phyloP scores from a whole-genome alignment of 1,139 yeast species.

The Candida sanyaensis region DNA sequence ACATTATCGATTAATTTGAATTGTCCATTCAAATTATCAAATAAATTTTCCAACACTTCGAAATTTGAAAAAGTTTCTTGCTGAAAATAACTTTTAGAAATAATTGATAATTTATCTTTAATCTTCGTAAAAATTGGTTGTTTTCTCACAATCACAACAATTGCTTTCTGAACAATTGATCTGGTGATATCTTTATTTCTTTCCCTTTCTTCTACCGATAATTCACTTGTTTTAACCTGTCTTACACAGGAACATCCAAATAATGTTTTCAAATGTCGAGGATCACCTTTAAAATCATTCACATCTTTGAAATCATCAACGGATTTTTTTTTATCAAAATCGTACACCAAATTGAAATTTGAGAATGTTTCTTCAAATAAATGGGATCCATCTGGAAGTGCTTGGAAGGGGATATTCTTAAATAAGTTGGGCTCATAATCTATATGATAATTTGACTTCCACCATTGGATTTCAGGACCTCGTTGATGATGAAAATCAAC shows the following conservation, averaged over 20 bases:
- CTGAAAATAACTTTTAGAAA: slow-evolving; percentile 81
- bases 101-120: slow-evolving; percentile 85
- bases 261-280: slow-evolving; percentile 62
- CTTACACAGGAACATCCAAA: slow-evolving; percentile 95
- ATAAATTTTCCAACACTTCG: slow-evolving; percentile 66
- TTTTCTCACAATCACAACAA: slow-evolving; percentile 76
- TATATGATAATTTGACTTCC: slow-evolving; percentile 67
- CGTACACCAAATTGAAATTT: slow-evolving; percentile 83
- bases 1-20: slow-evolving; percentile 30
- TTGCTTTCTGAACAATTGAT: slow-evolving; percentile 87
- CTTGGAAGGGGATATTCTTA: slow-evolving; percentile 93
- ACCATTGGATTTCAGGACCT: slow-evolving; percentile 95
- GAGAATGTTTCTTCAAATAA: slow-evolving; percentile 89
- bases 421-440: slow-evolving; percentile 53
- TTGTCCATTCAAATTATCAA: slow-evolving; percentile 61
- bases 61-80: slow-evolving; percentile 78
- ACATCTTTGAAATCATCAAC: slow-evolving; percentile 47
- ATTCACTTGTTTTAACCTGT: slow-evolving; percentile 68
- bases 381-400: slow-evolving; percentile 95
- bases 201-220: slow-evolving; percentile 47
- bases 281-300: slow-evolving; percentile 44
- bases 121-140: slow-evolving; percentile 88
- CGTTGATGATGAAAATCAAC: slow-evolving; percentile 93
- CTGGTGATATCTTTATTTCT: slow-evolving; percentile 73
- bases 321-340: slow-evolving; percentile 52